Percentiles rank a stretch among this genome's conserved stretches.
phyloP scores from a whole-genome alignment of 345 rosid genomes.

The Populus nigra region DNA sequence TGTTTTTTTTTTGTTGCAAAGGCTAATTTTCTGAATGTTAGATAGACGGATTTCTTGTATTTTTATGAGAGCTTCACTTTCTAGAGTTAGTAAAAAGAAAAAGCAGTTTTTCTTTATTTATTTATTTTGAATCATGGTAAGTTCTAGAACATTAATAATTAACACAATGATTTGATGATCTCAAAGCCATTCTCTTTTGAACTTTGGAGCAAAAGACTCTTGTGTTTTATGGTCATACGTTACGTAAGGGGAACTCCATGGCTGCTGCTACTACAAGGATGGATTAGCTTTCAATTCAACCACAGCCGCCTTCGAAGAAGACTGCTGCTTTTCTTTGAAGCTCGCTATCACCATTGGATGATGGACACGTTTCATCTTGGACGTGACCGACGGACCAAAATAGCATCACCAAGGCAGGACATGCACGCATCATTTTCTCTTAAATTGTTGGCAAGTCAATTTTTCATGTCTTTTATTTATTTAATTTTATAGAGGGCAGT shows the following conservation, averaged over 20 bases:
- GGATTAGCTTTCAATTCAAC: background rate
- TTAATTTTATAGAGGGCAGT: background rate
- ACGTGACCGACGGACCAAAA: background rate
- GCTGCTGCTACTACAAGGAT: too few species aligned
- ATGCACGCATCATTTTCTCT: background rate
- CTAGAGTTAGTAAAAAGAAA: background rate
- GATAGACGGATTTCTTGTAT: background rate
- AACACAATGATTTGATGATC: background rate
- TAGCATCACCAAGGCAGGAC: background rate
- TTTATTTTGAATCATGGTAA: background rate
- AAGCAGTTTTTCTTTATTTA: too few species aligned
- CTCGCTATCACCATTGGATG: background rate
- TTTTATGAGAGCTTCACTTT: background rate
- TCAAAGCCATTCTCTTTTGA: background rate
- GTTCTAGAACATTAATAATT: background rate
- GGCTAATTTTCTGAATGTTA: too few species aligned
- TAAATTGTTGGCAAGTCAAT: background rate
- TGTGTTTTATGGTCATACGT: background rate
- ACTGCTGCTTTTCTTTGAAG: background rate
- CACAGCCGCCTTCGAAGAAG: background rate
- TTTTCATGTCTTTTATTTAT: background rate
- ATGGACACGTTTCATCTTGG: background rate
- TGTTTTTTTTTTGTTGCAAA: too few species aligned
- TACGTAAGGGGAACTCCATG: background rate
- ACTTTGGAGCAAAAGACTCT: background rate